phyloP scores from a whole-genome alignment of 2,329 filamentous ascomycete genomes.

The Claviceps capensis region DNA sequence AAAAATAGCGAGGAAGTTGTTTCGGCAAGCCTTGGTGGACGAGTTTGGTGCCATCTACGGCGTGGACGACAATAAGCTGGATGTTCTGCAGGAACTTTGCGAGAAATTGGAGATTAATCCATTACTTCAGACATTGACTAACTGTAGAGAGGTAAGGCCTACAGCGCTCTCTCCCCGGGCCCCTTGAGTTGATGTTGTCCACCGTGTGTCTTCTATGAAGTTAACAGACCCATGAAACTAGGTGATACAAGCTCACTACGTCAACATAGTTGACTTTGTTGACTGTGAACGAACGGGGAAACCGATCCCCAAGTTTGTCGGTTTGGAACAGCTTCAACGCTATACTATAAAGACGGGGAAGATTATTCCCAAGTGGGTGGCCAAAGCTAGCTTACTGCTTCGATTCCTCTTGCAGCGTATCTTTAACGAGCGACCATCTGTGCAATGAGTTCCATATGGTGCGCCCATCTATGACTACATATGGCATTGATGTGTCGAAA shows the following conservation, averaged over 20 bases:
- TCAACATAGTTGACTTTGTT: constrained; percentile 5
- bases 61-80: not conserved
- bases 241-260: not conserved
- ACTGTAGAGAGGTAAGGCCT: constrained; percentile 1
- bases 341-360: not conserved
- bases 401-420: not conserved
- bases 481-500: no score
- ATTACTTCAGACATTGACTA: not conserved
- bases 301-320: not conserved
- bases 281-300: constrained; percentile 2
- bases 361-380: not conserved
- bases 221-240: not conserved
- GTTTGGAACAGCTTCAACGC: not conserved
- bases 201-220: not conserved
- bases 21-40: not conserved
- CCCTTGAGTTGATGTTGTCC: no score
- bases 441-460: no score
- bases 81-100: not conserved
- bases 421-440: no score
- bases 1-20: not conserved
- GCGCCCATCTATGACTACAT: no score
- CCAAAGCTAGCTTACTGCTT: not conserved
- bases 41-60: not conserved
- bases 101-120: not conserved
- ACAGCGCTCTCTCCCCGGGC: no score